phyloP scores from a whole-genome alignment of 176 grass and related monocot genomes.

The Pontederia crassipes region DNA sequence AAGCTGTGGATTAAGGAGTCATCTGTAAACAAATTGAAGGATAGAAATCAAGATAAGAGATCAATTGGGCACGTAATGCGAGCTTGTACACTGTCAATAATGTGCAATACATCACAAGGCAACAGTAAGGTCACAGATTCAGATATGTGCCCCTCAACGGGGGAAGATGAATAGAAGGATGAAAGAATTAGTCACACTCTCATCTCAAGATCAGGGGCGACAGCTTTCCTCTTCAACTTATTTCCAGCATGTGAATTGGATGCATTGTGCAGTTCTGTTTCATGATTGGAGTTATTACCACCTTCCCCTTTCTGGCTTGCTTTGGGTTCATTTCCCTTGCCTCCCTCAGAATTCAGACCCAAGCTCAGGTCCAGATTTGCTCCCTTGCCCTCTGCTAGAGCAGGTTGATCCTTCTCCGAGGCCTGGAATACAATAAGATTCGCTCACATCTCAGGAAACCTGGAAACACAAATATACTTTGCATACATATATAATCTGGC shows the following conservation, averaged over 20 bases:
- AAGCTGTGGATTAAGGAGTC: too few species aligned
- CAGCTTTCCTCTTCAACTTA: conserved; percentile 14
- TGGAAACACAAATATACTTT: not conserved
- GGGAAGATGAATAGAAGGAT: too few species aligned
- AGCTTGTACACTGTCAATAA: too few species aligned
- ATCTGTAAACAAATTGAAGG: too few species aligned
- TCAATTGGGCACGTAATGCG: too few species aligned
- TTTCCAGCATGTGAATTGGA: not conserved
- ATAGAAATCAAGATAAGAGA: too few species aligned
- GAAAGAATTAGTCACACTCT: too few species aligned
- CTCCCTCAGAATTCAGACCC: conserved; percentile 10
- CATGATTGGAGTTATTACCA: not conserved
- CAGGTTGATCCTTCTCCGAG: not conserved
- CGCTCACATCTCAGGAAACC: not conserved
- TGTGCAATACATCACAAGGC: too few species aligned
- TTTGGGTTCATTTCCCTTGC: not conserved
- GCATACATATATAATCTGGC: not conserved
- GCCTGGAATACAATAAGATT: not conserved
- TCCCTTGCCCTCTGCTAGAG: not conserved
- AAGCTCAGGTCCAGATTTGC: conserved; percentile 13
- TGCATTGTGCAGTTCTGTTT: conserved; percentile 3
- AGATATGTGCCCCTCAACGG: too few species aligned
- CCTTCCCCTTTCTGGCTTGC: not conserved
- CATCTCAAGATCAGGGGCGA: not conserved
- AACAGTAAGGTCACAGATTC: too few species aligned